A percentile compares a stretch with the other conserved stretches of the same genome.
Evolutionary conservation across 2,329 filamentous ascomycete species (phyloP).

Genomic region (Cercospora sojina): DNA sequence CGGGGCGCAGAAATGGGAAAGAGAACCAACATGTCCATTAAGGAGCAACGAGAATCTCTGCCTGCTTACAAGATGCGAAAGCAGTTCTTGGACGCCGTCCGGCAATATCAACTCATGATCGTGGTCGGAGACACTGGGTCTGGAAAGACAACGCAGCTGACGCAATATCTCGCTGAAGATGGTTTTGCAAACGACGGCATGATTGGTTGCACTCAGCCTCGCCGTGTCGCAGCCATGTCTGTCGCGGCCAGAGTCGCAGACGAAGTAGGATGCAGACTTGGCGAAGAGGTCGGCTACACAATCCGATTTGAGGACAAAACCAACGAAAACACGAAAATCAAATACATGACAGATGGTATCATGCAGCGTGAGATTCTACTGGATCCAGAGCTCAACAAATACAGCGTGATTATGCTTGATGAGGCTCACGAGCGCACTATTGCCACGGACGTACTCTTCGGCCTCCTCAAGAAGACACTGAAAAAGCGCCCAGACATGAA

Average conservation of each 20-base stretch:
- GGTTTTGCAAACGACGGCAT: slow-evolving; percentile 85
- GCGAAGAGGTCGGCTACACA: slow-evolving; percentile 92
- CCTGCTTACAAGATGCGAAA: slow-evolving; percentile 87
- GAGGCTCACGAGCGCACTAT: slow-evolving; percentile 98
- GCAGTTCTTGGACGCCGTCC: slow-evolving; percentile 82
- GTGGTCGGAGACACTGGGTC: slow-evolving; percentile 97
- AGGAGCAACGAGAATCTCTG: slow-evolving; percentile 85
- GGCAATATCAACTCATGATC: slow-evolving; percentile 85
- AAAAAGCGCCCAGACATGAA: slow-evolving; percentile 84
- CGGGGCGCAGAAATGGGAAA: slow-evolving; percentile 77
- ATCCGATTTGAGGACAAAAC: slow-evolving; percentile 97
- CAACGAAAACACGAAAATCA: slow-evolving; percentile 83
- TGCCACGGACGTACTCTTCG: slow-evolving; percentile 91
- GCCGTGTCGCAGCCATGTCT: slow-evolving; percentile 95
- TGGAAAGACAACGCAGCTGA: slow-evolving; percentile 94
- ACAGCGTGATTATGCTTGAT: slow-evolving; percentile 96
- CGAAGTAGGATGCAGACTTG: slow-evolving; percentile 87
- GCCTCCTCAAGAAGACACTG: slow-evolving; percentile 87
- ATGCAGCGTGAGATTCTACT: slow-evolving; percentile 91
- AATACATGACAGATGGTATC: slow-evolving; percentile 99
- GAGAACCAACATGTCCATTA: slow-evolving; percentile 86
- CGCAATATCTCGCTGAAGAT: slow-evolving; percentile 89
- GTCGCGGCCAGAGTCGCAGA: slow-evolving; percentile 96
- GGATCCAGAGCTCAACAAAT: slow-evolving; percentile 82
- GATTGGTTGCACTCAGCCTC: slow-evolving; percentile 94